phyloP scores from a whole-genome alignment of 495 filamentous ascomycete genomes.

The Podospora pseudopauciseta region DNA sequence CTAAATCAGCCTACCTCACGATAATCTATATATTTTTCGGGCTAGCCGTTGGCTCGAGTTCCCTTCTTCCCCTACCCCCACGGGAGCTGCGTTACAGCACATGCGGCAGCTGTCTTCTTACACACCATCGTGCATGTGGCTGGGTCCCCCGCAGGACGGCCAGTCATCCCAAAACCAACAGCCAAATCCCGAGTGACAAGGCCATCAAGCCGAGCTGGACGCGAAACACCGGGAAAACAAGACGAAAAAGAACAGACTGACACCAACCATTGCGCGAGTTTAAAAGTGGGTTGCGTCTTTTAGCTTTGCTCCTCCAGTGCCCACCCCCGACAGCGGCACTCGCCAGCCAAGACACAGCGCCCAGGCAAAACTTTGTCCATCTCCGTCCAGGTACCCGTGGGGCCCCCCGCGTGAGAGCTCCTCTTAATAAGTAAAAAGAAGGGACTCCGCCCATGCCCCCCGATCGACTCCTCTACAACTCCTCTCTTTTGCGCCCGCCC shows the following conservation, averaged over 20 bases:
- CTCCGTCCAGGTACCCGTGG: slow-evolving; percentile 2
- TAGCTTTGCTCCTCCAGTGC: background rate
- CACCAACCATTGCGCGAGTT: slow-evolving; percentile 19
- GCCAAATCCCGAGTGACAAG: background rate
- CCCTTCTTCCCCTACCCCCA: background rate
- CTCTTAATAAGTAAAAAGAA: background rate
- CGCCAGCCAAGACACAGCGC: slow-evolving; percentile 15
- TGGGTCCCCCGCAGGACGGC: background rate
- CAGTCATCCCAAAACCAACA: slow-evolving; percentile 5
- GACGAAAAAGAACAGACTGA: slow-evolving; percentile 2
- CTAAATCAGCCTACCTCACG: background rate
- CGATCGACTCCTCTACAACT: background rate
- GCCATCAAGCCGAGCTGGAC: background rate
- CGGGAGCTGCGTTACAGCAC: background rate
- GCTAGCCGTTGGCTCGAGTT: background rate
- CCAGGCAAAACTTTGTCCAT: slow-evolving; percentile 23
- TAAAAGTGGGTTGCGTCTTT: slow-evolving; percentile 29
- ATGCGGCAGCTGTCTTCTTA: background rate
- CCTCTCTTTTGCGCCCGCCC: background rate
- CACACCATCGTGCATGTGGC: background rate
- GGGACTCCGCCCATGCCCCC: background rate
- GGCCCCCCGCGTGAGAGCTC: slow-evolving; percentile 1
- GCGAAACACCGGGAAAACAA: slow-evolving; percentile 1
- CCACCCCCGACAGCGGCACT: slow-evolving; percentile 19
- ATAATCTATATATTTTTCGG: background rate